Percentiles rank a stretch among this genome's conserved stretches.
phyloP scores from a whole-genome alignment of 2,329 filamentous ascomycete genomes.

The Epichloe festucae region DNA sequence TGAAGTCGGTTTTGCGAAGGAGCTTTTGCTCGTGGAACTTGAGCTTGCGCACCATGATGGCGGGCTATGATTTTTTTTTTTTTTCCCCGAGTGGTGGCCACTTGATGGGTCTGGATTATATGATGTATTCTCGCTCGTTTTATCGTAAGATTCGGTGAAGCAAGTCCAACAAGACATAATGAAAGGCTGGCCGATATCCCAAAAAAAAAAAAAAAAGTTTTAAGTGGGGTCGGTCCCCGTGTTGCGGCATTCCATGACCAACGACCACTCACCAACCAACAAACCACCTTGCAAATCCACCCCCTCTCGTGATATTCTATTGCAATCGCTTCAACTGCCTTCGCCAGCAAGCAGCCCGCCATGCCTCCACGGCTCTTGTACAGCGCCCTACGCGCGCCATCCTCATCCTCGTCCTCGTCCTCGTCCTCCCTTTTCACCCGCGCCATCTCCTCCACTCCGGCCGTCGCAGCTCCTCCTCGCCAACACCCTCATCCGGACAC shows the following conservation, averaged over 20 bases:
- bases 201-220: no score
- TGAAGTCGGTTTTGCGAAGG: constrained; percentile 84
- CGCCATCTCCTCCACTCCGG: constrained; percentile 18
- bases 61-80: neutral
- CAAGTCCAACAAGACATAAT: no score
- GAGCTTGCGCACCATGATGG: constrained; percentile 77
- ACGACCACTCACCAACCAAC: no score
- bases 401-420: neutral
- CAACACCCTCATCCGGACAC: constrained; percentile 5
- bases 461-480: constrained; percentile 13
- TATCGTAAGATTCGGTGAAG: no score
- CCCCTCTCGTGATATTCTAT: neutral
- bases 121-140: no score
- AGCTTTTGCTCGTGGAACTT: constrained; percentile 97
- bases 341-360: constrained; percentile 3
- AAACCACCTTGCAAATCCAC: neutral
- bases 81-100: neutral
- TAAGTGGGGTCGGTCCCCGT: no score
- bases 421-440: constrained; percentile 10
- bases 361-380: constrained; percentile 30
- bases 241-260: no score
- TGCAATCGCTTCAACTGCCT: constrained; percentile 1
- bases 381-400: constrained; percentile 11
- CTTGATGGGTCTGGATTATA: no score
- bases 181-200: no score